Percentiles rank a stretch among this genome's conserved stretches.
Conservation (phyloP, 345 rosid species). For the Trapa bicornis region DNA sequence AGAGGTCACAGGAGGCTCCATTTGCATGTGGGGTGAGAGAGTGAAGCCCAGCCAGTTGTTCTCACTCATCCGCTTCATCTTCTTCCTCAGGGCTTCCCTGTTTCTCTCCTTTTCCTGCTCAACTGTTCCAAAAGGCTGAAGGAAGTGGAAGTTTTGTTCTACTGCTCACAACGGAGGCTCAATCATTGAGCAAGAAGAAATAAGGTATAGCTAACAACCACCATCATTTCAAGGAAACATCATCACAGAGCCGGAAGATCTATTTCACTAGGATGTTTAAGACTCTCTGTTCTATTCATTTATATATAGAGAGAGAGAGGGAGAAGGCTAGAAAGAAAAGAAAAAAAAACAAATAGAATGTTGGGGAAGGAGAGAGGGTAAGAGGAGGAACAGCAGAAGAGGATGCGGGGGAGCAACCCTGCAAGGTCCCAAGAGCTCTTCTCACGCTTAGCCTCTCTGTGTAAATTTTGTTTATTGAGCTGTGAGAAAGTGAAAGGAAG, state of each 20-base stretch:
- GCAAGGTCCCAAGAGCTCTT: conserved; percentile 28
- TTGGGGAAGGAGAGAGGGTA: conserved; percentile 11
- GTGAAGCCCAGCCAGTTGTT: conserved; percentile 62
- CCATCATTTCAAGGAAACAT: not conserved
- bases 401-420: conserved; percentile 50
- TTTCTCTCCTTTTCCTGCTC: too few relatives aligned
- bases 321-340: not conserved
- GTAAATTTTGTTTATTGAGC: conserved; percentile 4
- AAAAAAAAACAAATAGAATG: not conserved
- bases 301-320: not conserved
- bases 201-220: conserved; percentile 1
- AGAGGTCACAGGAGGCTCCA: conserved; percentile 29
- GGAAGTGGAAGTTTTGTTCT: too few relatives aligned
- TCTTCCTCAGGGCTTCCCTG: not conserved
- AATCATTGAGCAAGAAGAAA: too few relatives aligned
- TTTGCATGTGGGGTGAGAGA: conserved; percentile 60
- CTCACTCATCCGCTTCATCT: conserved; percentile 29
- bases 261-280: too few relatives aligned
- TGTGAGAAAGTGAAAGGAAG: conserved; percentile 4
- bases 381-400: conserved; percentile 21
- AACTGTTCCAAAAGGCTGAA: too few relatives aligned
- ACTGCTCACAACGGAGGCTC: too few relatives aligned
- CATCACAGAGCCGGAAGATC: too few relatives aligned
- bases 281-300: not conserved
- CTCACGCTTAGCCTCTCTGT: not conserved